Base-by-base conservation (phyloP, 78 protist species). In the Tieghemostelium lacteum region DNA sequence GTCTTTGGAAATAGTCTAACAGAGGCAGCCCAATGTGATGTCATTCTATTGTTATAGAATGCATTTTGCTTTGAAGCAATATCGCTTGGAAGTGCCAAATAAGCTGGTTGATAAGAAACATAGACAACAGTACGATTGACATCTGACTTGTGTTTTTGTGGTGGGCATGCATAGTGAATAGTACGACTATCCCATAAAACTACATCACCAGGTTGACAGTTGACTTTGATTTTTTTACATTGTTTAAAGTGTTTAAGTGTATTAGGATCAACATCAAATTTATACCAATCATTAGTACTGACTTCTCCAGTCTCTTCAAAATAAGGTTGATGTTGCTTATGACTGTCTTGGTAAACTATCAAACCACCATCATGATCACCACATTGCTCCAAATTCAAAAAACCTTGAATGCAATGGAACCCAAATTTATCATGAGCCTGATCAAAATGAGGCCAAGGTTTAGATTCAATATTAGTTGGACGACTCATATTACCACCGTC, bases 291-390 rank as follows among this genome's bases (percentile, higher is more conserved):
- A 34, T 63, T 63, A 3, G 42, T 1, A 3, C 64, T 28, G 7
- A 49, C 64, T 39, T 7, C 22, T 45, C 75, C 75, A 69, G 28
- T 69, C 58, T 10, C 75, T 31, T 1, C 45, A 8, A 29, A 26
- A 69, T 24, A 24, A 19, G 7, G 28, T 45, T 2, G 22, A 7
- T 22, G 24, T 42, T n/a, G 39, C 58, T 42, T 24, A 8, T 10
- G 45, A 39, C 26, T 45, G n/a, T 55, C 75, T 36, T 72, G 40
- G 20, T 72, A 72, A 19, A 72, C 49, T 34, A 72, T 55, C 17
- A 72, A 55, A 34, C 78, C 78, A 19, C 78, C 78, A 69, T 69
- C 75, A 50, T 69, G 8, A 3, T 69, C 63, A 12, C n/a, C 26
- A 29, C 75, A 69, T 10, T 14, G 22, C 5, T 28, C 45, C 28